Conservation (phyloP, 1,284 basidiomycete genomes). For the Ceratobasidium sp. region DNA sequence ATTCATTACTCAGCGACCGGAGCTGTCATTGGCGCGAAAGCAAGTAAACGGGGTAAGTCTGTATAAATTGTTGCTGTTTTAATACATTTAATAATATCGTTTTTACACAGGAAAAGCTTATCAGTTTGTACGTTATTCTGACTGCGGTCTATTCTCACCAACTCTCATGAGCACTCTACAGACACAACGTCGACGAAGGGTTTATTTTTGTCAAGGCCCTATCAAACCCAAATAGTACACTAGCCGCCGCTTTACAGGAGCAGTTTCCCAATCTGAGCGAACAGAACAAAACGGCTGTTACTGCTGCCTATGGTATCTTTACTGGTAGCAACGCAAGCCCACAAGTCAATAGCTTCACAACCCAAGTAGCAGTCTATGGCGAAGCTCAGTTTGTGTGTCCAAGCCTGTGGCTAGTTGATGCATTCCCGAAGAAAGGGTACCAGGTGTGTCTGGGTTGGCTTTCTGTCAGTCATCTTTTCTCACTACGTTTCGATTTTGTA, state of each 20-base stretch:
- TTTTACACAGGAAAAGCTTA: slow-evolving; percentile 30
- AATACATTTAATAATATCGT: neutral
- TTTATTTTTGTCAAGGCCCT: slow-evolving; percentile 22
- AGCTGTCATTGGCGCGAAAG: slow-evolving; percentile 18
- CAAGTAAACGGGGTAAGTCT: slow-evolving; percentile 41
- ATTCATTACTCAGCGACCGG: slow-evolving; percentile 32
- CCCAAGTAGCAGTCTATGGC: slow-evolving; percentile 15
- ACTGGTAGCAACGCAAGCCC: slow-evolving; percentile 1
- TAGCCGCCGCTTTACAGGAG: neutral
- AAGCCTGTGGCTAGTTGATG: slow-evolving; percentile 30
- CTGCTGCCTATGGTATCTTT: slow-evolving; percentile 18
- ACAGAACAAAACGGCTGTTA: neutral
- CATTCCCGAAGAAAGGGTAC: slow-evolving; percentile 26
- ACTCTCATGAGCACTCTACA: neutral
- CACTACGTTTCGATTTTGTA: neutral
- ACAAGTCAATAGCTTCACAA: neutral
- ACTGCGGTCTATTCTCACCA: neutral
- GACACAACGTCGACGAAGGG: slow-evolving; percentile 40
- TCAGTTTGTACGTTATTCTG: slow-evolving; percentile 29
- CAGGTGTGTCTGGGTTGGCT: neutral
- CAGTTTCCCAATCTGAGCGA: slow-evolving; percentile 20
- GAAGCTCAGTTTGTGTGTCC: slow-evolving; percentile 35
- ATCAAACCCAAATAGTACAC: slow-evolving; percentile 24
- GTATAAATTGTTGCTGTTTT: neutral
- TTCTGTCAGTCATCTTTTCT: neutral